phyloP scores from a whole-genome alignment of 2,329 filamentous ascomycete genomes.

The Cladosporium sp. region DNA sequence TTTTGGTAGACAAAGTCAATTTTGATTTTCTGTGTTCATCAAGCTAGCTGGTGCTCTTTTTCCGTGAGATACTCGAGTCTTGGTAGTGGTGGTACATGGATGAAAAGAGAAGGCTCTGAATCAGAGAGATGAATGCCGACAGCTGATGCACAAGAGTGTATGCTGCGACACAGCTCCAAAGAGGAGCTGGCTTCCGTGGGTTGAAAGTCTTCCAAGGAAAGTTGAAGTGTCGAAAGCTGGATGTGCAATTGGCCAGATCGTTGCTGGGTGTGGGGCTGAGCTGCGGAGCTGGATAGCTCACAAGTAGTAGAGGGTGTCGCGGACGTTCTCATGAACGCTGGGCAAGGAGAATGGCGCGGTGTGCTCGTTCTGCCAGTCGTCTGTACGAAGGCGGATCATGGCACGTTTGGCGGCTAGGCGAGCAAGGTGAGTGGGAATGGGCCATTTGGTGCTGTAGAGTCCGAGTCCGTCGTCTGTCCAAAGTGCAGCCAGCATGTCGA shows the following conservation, averaged over 20 bases:
- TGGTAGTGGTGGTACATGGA: not conserved
- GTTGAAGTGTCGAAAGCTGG: not conserved
- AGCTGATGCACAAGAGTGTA: not conserved
- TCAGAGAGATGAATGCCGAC: not conserved
- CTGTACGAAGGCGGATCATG: slow-evolving; percentile 10
- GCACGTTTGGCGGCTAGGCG: slow-evolving; percentile 19
- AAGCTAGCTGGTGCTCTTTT: not conserved
- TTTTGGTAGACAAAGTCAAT: not conserved
- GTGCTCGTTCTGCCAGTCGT: not conserved
- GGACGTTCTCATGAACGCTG: slow-evolving; percentile 6
- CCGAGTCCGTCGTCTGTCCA: slow-evolving; percentile 17
- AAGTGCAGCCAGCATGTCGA: not conserved
- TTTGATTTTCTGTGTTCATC: not conserved
- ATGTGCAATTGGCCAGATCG: no score
- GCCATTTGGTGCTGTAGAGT: slow-evolving; percentile 21
- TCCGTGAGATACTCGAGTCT: not conserved
- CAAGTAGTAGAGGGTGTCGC: slow-evolving; percentile 8
- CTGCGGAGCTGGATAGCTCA: no score
- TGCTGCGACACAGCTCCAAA: not conserved
- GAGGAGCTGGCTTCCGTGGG: not conserved
- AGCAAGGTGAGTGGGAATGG: slow-evolving; percentile 21
- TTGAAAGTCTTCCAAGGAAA: not conserved
- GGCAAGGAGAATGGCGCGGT: not conserved
- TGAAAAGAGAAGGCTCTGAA: not conserved
- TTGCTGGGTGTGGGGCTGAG: no score